phyloP scores from a whole-genome alignment of 768 basidiomycete genomes.

The Mycena albidolilacea region DNA sequence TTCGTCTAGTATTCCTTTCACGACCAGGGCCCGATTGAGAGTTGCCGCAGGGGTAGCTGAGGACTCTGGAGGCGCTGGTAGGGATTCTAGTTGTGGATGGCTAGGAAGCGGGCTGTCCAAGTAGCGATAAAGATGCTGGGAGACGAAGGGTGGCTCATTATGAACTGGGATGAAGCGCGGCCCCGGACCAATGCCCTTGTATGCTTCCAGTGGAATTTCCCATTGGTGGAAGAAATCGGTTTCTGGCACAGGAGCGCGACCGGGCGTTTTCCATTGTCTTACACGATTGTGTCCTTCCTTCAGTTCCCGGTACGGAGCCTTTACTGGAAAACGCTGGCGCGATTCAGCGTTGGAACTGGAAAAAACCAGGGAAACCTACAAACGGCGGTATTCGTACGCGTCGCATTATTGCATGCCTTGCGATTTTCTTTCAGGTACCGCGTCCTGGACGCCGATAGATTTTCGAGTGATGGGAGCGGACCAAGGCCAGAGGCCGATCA shows the following conservation, averaged over 20 bases:
- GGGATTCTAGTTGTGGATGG: neutral
- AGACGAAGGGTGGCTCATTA: too few relatives aligned
- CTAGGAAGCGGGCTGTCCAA: neutral
- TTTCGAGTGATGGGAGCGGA: too few relatives aligned
- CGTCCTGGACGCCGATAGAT: too few relatives aligned
- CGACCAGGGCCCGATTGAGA: neutral
- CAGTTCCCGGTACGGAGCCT: neutral
- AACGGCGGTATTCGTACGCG: too few relatives aligned
- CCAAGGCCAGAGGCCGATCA: too few relatives aligned
- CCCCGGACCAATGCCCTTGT: neutral
- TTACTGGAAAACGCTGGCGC: too few relatives aligned
- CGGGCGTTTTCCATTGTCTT: neutral
- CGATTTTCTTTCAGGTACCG: too few relatives aligned
- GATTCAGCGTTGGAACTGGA: too few relatives aligned
- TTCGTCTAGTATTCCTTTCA: neutral
- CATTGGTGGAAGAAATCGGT: neutral
- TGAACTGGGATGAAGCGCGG: neutral
- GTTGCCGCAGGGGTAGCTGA: neutral
- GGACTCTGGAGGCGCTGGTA: neutral
- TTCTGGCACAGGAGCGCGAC: neutral
- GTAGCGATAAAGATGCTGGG: neutral
- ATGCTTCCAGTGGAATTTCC: slow-evolving; percentile 3
- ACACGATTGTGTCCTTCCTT: neutral
- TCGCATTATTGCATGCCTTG: too few relatives aligned
- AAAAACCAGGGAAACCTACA: too few relatives aligned